Base-by-base conservation (phyloP, 768 basidiomycete species). In the Dioszegia crocea region DNA sequence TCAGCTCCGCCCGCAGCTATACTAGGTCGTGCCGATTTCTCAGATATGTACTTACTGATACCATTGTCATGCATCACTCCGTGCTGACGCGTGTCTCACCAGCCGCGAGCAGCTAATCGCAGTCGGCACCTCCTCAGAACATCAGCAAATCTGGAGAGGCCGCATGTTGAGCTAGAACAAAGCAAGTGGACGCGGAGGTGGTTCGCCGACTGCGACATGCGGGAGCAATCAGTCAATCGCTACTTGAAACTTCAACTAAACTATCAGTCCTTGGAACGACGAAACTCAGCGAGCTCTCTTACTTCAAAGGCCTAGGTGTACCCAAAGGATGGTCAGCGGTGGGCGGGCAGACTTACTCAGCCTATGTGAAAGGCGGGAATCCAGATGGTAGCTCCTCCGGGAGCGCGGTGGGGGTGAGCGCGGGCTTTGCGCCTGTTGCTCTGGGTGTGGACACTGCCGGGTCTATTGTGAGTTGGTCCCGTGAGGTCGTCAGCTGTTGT, bases 291-390 rank as follows among this genome's bases (percentile, higher is more conserved):
- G 71, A 73, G 55, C 54, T 67, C 14, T 56, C 60, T 1, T 59
- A 63, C 29, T 74, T 57, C 50, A 67, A 62, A 55, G 64, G 46
- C 14, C 48, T 41, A 38, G 17, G 12, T 26, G 58, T 64, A 16
- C 65, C 65, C 19, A 63, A 70, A 31, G 73, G 68, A 2, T 74
- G 67, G 67, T 68, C 67, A 1, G 66, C 68, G 4, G 57, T 63
- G 3, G 70, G 70, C 2, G 68, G 68, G 10, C 70, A 72, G 45
- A 61, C 61, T 2, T 51, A 48, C 26, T 70, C 66, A 2, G 73
- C 70, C 3, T 74, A 72, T 44, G 66, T 68, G 9, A 56, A 59
- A 12, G 67, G 67, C 29, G 71, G 69, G 12, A 62, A 72, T 47
- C 43, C 73, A 0, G 59, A 56, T 44, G 73, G 73, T 17, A 64